phyloP scores from a whole-genome alignment of 768 basidiomycete genomes.

The Gymnopilus junonius region DNA sequence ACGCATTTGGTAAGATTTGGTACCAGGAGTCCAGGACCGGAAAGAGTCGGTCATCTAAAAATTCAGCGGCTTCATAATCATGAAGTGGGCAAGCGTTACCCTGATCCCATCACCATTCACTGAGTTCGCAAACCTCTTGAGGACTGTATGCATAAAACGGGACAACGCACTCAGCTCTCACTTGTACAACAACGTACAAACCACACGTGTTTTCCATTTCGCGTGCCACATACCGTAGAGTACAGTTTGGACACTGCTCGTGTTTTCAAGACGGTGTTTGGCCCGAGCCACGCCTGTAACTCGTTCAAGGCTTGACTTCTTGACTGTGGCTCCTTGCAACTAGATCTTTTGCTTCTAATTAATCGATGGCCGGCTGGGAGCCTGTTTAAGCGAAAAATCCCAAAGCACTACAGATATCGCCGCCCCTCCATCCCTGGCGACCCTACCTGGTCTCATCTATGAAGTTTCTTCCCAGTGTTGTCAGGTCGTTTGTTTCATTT shows the following conservation, averaged over 20 bases:
- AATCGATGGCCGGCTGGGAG: not conserved
- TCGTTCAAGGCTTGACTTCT: not conserved
- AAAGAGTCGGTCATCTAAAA: not conserved
- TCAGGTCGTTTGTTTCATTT: not conserved
- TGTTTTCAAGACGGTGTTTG: not conserved
- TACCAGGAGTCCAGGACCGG: not conserved
- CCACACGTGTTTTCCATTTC: too few relatives aligned
- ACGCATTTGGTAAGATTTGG: not conserved
- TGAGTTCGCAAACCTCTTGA: too few relatives aligned
- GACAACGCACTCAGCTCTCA: too few relatives aligned
- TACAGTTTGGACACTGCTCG: not conserved
- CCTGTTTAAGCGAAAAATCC: not conserved
- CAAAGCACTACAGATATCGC: conserved; percentile 3
- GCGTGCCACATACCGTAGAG: too few relatives aligned
- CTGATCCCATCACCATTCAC: too few relatives aligned
- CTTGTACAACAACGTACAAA: too few relatives aligned
- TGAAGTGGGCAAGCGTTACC: too few relatives aligned
- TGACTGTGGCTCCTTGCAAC: not conserved
- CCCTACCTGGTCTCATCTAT: not conserved
- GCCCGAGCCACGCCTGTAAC: not conserved
- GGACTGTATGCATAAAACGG: too few relatives aligned
- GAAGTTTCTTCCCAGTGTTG: not conserved
- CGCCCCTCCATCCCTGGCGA: conserved; percentile 8
- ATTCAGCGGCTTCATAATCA: not conserved
- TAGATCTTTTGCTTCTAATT: not conserved